phyloP scores from a whole-genome alignment of 768 basidiomycete species.

The Pulveroboletus sp. region DNA sequence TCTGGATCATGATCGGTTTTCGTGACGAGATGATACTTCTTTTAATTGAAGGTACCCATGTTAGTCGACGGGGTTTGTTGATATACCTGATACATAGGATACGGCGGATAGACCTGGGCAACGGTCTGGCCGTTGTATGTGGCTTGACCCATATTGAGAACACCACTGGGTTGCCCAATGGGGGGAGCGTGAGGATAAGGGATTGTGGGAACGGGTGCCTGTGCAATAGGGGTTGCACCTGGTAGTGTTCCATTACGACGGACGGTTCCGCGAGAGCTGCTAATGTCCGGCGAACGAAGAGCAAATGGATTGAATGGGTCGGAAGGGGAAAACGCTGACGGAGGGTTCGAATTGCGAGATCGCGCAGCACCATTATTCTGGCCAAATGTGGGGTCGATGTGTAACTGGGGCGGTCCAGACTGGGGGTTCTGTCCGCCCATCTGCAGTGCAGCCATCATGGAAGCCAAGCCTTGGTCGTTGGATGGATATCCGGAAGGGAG shows the following conservation, averaged over 20 bases:
- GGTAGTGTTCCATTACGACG: conserved; percentile 42
- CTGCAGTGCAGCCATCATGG: conserved; percentile 90
- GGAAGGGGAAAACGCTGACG: conserved; percentile 47
- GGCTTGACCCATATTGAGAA: conserved; percentile 65
- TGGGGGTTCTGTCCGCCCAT: conserved; percentile 88
- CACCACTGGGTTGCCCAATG: conserved; percentile 50
- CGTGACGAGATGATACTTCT: conserved; percentile 18
- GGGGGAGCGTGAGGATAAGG: conserved; percentile 61
- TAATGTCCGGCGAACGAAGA: conserved; percentile 45
- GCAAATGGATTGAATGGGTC: conserved; percentile 60
- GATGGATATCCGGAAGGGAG: conserved; percentile 76
- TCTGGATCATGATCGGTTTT: conserved; percentile 43
- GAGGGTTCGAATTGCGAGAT: conserved; percentile 41
- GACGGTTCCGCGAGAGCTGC: conserved; percentile 46
- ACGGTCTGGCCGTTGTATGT: conserved; percentile 59
- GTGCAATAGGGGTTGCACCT: conserved; percentile 31
- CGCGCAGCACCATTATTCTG: conserved; percentile 41
- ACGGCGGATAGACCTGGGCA: conserved; percentile 70
- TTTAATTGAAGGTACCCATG: conserved; percentile 75
- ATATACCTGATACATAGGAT: conserved; percentile 77
- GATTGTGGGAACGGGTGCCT: conserved; percentile 31
- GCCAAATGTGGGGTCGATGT: conserved; percentile 63
- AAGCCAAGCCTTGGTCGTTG: conserved; percentile 80
- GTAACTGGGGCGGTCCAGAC: conserved; percentile 68
- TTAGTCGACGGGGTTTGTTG: conserved; percentile 69